A percentile compares a stretch with the other conserved stretches of the same genome.
phyloP scores from a whole-genome alignment of 805 yeast species.

The Cyberlindnera meyerae region DNA sequence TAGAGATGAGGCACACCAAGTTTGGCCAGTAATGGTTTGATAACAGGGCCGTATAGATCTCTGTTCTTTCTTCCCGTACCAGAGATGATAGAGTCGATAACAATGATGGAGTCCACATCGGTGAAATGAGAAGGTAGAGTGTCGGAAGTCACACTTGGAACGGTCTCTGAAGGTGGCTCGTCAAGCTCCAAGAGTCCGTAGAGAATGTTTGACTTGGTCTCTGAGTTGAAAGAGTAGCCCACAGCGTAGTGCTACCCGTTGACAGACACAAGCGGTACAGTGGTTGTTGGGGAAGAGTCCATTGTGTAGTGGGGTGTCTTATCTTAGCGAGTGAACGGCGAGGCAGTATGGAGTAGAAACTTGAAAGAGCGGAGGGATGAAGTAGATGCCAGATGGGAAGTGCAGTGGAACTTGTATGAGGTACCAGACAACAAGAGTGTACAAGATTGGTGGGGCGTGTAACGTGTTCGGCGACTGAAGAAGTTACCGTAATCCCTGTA shows the following conservation, averaged over 20 bases:
- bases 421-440: too few species aligned
- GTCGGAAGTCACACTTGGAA: background rate
- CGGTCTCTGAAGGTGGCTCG: background rate
- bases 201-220: slow-evolving; percentile 1
- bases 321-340: too few species aligned
- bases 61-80: slow-evolving; percentile 32
- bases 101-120: slow-evolving; percentile 13
- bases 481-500: too few species aligned
- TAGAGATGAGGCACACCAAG: slow-evolving; percentile 36
- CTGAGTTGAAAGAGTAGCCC: slow-evolving; percentile 2
- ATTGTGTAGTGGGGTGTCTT: background rate
- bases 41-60: slow-evolving; percentile 37
- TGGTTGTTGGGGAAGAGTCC: too few species aligned
- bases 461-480: too few species aligned
- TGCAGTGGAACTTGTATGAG: too few species aligned
- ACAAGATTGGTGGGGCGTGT: too few species aligned
- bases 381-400: too few species aligned
- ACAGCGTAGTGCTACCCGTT: slow-evolving; percentile 1
- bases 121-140: slow-evolving; percentile 11
- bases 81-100: slow-evolving; percentile 34
- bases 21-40: slow-evolving; percentile 43
- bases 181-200: slow-evolving; percentile 1
- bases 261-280: slow-evolving; percentile 1
- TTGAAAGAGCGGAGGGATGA: too few species aligned
- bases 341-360: too few species aligned